Percentiles rank a stretch among this genome's conserved stretches.
phyloP scores from a whole-genome alignment of 2,329 filamentous ascomycete genomes.

The Fusarium odoratissimum region DNA sequence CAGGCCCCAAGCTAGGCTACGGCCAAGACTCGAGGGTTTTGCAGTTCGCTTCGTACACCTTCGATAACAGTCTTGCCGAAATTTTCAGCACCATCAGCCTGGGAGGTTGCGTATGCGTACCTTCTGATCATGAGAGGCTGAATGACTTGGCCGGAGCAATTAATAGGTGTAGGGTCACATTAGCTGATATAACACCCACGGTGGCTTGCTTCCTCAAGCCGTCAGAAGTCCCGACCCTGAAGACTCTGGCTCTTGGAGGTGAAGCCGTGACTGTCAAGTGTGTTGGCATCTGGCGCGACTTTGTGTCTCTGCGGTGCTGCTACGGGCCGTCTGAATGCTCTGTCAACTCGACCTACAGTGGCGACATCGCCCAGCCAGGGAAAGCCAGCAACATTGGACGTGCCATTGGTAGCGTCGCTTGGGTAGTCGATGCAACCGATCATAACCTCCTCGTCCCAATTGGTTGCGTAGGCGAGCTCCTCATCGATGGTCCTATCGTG shows the following conservation, averaged over 20 bases:
- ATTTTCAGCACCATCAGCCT: slow-evolving; percentile 26
- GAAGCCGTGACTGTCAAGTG: slow-evolving; percentile 35
- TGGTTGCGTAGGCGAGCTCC: slow-evolving; percentile 25
- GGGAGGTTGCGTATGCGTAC: slow-evolving; percentile 33
- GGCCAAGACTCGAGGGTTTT: slow-evolving; percentile 21
- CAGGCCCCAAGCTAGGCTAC: slow-evolving; percentile 24
- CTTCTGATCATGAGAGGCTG: slow-evolving; percentile 32
- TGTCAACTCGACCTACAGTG: slow-evolving; percentile 23
- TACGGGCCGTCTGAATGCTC: slow-evolving; percentile 34
- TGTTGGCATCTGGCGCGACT: slow-evolving; percentile 32
- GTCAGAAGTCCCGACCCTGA: slow-evolving; percentile 17
- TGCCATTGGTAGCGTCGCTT: slow-evolving; percentile 24
- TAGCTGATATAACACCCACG: slow-evolving; percentile 33
- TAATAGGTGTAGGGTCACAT: slow-evolving; percentile 17
- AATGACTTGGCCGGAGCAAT: slow-evolving; percentile 27
- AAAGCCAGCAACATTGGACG: slow-evolving; percentile 33
- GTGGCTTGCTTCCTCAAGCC: slow-evolving; percentile 31
- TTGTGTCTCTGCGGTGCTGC: slow-evolving; percentile 31
- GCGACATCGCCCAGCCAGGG: slow-evolving; percentile 20
- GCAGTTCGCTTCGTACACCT: slow-evolving; percentile 37
- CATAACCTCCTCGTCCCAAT: slow-evolving; percentile 14
- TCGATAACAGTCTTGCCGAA: slow-evolving; percentile 32
- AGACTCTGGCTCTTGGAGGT: slow-evolving; percentile 28
- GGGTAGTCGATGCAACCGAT: slow-evolving; percentile 23
- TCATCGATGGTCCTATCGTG: slow-evolving; percentile 36